phyloP scores from a whole-genome alignment of 257 asterid species.

The Solanum paucissectum region DNA sequence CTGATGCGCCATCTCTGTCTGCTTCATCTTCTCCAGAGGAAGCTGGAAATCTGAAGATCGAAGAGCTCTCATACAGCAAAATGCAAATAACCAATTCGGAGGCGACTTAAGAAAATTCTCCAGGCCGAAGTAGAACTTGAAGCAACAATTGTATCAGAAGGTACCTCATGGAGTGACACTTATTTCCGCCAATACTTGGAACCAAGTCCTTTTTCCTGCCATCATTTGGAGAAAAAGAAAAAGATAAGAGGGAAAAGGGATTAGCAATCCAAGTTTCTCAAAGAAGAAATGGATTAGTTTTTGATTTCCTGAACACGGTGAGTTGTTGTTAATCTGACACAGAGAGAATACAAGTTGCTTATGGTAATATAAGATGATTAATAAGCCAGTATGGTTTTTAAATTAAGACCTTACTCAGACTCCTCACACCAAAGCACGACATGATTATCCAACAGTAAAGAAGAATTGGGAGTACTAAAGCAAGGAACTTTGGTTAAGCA shows the following conservation, averaged over 20 bases:
- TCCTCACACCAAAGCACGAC: not conserved
- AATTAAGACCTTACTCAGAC: not conserved
- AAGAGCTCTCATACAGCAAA: constrained; percentile 69
- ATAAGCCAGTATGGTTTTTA: not conserved
- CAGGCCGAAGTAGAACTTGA: constrained; percentile 77
- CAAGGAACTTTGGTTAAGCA: not conserved
- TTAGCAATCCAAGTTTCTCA: not conserved
- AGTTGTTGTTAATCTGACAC: not conserved
- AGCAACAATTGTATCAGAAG: constrained; percentile 83
- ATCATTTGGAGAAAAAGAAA: constrained; percentile 3
- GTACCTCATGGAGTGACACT: constrained; percentile 62
- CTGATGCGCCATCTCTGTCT: constrained; percentile 41
- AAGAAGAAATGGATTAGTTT: not conserved
- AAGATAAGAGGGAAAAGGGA: not conserved
- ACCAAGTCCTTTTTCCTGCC: constrained; percentile 52
- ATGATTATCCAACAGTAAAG: not conserved
- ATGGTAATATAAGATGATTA: too few relatives aligned
- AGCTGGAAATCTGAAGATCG: constrained; percentile 38
- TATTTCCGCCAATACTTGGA: constrained; percentile 34
- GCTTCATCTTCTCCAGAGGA: constrained; percentile 70
- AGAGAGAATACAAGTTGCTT: not conserved
- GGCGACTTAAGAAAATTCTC: constrained; percentile 71
- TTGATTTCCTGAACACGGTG: not conserved
- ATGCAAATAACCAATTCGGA: constrained; percentile 36
- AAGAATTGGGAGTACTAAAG: not conserved